Evolutionary conservation across 1,284 basidiomycete species (phyloP), one percentile per base, ranked within the genome.

Genomic region (Cutaneotrichosporon mucoides): DNA sequence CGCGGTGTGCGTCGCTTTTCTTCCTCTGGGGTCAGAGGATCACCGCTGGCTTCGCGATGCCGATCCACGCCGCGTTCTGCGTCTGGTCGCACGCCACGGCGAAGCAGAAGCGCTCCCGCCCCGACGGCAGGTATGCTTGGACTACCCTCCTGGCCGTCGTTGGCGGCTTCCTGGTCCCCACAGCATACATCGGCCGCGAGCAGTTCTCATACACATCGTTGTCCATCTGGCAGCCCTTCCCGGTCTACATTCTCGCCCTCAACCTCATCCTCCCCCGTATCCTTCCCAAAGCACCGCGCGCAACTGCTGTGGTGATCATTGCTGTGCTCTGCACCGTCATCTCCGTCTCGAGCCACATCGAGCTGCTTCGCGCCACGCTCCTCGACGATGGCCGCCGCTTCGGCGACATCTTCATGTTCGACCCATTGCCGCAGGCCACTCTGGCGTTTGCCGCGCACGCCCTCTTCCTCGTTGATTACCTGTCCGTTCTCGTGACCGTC

Each of bases 211-310:
- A 54, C 54, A 15, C 6, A n/a, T 46, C 59, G 5, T 50, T 64
- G 24, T 15, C 51, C 5, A 13, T 59, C 38, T 64, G 62, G 62
- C 62, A 64, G 40, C 56, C 56, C 3, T 64, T 64, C 62, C 62
- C 62, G 2, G 13, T 59, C 11, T 61, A 61, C 59, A 52, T 58
- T 4, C 42, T 56, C 46, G 50, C 42, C 8, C 49, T 60, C 15
- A 52, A 53, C 45, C 37, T 56, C 10, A 12, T 61, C 12, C 59
- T 64, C n/a, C 46, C 56, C 3, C 55, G 35, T 4, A 16, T 60
- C 33, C 47, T 63, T 7, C 42, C 34, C 35, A 34, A 48, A 4
- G 33, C 33, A 1, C 44, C 43, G 11, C 55, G 51, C 38, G 16
- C 24, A 3, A 15, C 50, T 12, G 52, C 55, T 9, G 53, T 56